Percentiles rank a stretch among this genome's conserved stretches.
phyloP scores from a whole-genome alignment of 2,329 filamentous ascomycete genomes.

The Fonsecaea pedrosoi region DNA sequence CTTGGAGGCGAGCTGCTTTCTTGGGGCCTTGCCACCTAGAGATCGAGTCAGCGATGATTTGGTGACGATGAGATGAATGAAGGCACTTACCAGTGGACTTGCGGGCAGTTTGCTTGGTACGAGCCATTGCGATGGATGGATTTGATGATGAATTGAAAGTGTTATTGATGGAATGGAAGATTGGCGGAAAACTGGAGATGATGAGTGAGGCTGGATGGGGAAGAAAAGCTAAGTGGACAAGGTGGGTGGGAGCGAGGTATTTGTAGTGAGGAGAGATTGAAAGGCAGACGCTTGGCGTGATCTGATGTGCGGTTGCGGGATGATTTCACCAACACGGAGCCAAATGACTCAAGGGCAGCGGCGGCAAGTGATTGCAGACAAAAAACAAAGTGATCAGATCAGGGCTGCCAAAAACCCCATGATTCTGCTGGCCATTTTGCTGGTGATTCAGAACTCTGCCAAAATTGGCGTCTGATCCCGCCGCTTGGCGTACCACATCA shows the following conservation, averaged over 20 bases:
- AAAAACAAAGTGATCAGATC: conserved; percentile 36
- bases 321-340: conserved; percentile 28
- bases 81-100: conserved; percentile 45
- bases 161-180: conserved; percentile 43
- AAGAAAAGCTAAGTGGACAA: conserved; percentile 15
- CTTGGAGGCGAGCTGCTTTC: conserved; percentile 99
- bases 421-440: conserved; percentile 23
- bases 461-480: conserved; percentile 30
- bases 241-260: conserved; percentile 31
- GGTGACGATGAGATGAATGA: conserved; percentile 31
- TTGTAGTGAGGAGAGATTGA: conserved; percentile 37
- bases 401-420: conserved; percentile 27
- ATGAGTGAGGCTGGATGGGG: conserved; percentile 36
- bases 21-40: conserved; percentile 70
- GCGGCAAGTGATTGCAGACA: conserved; percentile 4
- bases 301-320: conserved; percentile 22
- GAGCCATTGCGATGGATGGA: conserved; percentile 52
- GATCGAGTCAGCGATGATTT: conserved; percentile 38
- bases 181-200: conserved; percentile 32
- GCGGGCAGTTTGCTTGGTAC: conserved; percentile 62
- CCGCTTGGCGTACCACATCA: conserved; percentile 38
- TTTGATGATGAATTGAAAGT: conserved; percentile 45
- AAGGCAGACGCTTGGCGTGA: conserved; percentile 40
- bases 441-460: conserved; percentile 34
- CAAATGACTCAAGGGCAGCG: conserved; percentile 24